Base-by-base conservation (phyloP, 179 eudicot species). In the Corrigiola litoralis region DNA sequence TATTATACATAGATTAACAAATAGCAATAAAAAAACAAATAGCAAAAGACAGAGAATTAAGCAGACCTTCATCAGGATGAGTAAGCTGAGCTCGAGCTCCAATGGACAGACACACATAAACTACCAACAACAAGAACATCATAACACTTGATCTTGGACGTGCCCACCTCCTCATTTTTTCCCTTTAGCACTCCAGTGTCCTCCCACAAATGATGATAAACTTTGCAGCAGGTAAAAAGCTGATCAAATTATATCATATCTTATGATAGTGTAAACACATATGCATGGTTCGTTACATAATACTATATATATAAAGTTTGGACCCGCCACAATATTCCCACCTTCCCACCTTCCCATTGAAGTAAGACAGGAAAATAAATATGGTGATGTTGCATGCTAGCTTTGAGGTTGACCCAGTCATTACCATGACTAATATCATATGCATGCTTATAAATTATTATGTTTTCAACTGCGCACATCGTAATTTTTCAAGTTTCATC, bases 1-100 rank as follows among this genome's bases (percentile, higher is more conserved):
- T 0, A 12, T 2, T 18, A 20, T 10, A 9, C 6, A 20, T 23
- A 63, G 0, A 27, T 21, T 18, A 37, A 49, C 38, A 38, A 44
- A 16, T 50, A 21, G 11, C 58, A 16, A 31, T 6, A 2, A 24
- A 5, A 0, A 6, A 52, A 67, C 21, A 12, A 21, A 17, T 0
- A 42, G 33, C 10, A 12, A 6, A 44, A 54, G 7, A 7, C 7
- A n/a, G 28, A 6, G 18, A 4, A 6, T 33, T 55, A 24, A 13
- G 11, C 56, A 16, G 9, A 73, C 77, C 72, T 73, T 73, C 72
- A 67, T 46, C 61, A 36, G 72, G 77, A 25, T 73, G 49, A 23
- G 77, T 73, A 61, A 73, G 14, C 46, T 73, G 77, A 45, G 63
- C 63, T 6, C 20, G 29, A 44, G 10, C 37, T 31, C 49, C 52